A percentile compares a stretch with the other conserved stretches of the same genome.
phyloP scores from a whole-genome alignment of 345 rosid species.

The Populus davidiana region DNA sequence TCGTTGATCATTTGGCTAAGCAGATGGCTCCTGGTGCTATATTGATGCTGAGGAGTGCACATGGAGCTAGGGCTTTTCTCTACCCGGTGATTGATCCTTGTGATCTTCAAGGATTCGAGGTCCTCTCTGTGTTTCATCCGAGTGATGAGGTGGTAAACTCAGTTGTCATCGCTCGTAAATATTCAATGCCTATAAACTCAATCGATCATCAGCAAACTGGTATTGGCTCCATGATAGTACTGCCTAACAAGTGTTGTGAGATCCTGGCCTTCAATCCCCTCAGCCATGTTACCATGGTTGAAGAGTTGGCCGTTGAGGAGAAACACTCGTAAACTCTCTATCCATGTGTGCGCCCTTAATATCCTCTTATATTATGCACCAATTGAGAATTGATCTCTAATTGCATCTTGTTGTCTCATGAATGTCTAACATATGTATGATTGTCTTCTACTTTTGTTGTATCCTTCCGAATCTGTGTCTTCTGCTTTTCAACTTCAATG shows the following conservation, averaged over 20 bases:
- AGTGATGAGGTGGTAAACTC: slow-evolving; percentile 85
- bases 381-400: neutral
- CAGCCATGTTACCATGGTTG: slow-evolving; percentile 58
- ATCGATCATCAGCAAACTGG: slow-evolving; percentile 13
- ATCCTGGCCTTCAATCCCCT: slow-evolving; percentile 53
- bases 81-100: slow-evolving; percentile 69
- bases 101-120: slow-evolving; percentile 75
- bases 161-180: slow-evolving; percentile 62
- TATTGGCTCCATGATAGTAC: slow-evolving; percentile 23
- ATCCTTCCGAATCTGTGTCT: neutral
- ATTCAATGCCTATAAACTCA: neutral
- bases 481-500: neutral
- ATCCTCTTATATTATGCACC: neutral
- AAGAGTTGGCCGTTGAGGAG: slow-evolving; percentile 60
- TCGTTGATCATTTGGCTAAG: slow-evolving; percentile 64
- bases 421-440: neutral
- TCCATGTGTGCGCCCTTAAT: neutral
- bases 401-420: neutral
- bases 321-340: slow-evolving; percentile 21
- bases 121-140: slow-evolving; percentile 74
- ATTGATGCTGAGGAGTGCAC: slow-evolving; percentile 87
- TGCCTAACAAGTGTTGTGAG: slow-evolving; percentile 59
- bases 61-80: slow-evolving; percentile 84
- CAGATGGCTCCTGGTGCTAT: slow-evolving; percentile 69
- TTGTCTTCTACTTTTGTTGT: neutral